Percentiles rank a stretch among this genome's conserved stretches.
Conservation (phyloP, 2,329 filamentous ascomycete species). For the Colletotrichum karsti region DNA sequence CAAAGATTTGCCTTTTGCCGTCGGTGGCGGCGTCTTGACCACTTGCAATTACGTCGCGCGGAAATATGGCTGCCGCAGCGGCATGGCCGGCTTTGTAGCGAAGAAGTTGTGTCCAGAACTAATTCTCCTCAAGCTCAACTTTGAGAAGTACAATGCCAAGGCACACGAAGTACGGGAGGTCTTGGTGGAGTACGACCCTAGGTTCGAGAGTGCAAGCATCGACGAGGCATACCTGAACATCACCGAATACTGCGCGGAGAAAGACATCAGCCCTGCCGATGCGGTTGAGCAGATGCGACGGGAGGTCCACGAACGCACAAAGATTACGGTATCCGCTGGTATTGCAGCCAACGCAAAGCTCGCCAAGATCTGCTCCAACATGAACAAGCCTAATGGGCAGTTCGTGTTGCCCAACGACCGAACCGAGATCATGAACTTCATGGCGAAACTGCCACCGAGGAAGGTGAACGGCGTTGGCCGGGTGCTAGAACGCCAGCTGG, state of each 20-base stretch:
- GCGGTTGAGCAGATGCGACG: constrained; percentile 80
- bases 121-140: constrained; percentile 84
- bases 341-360: constrained; percentile 94
- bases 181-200: constrained; percentile 85
- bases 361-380: constrained; percentile 94
- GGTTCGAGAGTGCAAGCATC: constrained; percentile 93
- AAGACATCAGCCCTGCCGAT: constrained; percentile 74
- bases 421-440: constrained; percentile 81
- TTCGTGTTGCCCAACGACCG: constrained; percentile 79
- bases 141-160: constrained; percentile 90
- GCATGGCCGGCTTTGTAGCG: constrained; percentile 96
- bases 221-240: constrained; percentile 98
- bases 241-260: constrained; percentile 80
- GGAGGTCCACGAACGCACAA: constrained; percentile 78
- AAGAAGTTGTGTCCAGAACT: constrained; percentile 92
- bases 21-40: constrained; percentile 74
- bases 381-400: constrained; percentile 97
- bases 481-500: constrained; percentile 90
- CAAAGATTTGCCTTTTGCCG: constrained; percentile 87
- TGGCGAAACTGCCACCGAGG: constrained; percentile 82
- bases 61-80: constrained; percentile 89
- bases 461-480: constrained; percentile 97
- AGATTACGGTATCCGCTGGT: constrained; percentile 91
- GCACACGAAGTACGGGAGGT: constrained; percentile 87
- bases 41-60: constrained; percentile 89